Percentiles rank a stretch among this genome's conserved stretches.
Evolutionary conservation across 306 rosid genomes (phyloP).

Genomic region (Astragalus glycyphyllos): DNA sequence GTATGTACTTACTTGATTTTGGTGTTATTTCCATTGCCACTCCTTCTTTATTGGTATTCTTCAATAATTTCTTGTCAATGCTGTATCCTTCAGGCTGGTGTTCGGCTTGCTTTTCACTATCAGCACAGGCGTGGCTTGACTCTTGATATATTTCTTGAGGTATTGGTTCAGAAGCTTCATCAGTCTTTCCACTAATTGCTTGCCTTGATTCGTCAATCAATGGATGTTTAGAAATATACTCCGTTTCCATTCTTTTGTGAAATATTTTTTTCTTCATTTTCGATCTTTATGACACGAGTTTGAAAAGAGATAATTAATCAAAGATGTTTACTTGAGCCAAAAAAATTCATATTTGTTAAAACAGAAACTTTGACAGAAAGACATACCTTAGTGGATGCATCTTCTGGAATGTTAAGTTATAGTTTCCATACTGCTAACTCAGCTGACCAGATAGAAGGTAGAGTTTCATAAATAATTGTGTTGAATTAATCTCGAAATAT

Average conservation of each 20-base stretch:
- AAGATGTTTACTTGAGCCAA: background rate
- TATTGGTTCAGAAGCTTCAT: conserved; percentile 18
- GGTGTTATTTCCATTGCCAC: background rate
- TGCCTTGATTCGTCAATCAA: conserved; percentile 43
- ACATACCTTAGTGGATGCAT: conserved; percentile 53
- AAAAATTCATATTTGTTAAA: conserved; percentile 8
- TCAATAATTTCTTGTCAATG: background rate
- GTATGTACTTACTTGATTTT: conserved; percentile 17
- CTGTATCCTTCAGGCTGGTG: conserved; percentile 17
- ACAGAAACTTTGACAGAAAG: conserved; percentile 3
- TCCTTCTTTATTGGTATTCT: background rate
- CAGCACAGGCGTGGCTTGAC: background rate
- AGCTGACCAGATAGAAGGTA: conserved; percentile 30
- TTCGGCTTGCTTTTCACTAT: conserved; percentile 34
- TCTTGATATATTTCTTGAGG: conserved; percentile 39
- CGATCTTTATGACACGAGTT: conserved; percentile 16
- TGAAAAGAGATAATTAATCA: conserved; percentile 12
- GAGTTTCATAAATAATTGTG: conserved; percentile 38
- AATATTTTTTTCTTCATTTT: conserved; percentile 35
- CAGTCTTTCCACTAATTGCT: conserved; percentile 18
- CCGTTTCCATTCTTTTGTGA: conserved; percentile 17
- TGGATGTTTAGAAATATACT: conserved; percentile 13
- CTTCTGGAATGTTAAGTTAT: conserved; percentile 49
- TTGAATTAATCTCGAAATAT: conserved; percentile 33
- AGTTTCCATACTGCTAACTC: conserved; percentile 54